These are phyloP conservation scores for Rhodotorula sp. DNA, from an alignment of 1,284 basidiomycete species.

Conservation along the genomic window DNA sequence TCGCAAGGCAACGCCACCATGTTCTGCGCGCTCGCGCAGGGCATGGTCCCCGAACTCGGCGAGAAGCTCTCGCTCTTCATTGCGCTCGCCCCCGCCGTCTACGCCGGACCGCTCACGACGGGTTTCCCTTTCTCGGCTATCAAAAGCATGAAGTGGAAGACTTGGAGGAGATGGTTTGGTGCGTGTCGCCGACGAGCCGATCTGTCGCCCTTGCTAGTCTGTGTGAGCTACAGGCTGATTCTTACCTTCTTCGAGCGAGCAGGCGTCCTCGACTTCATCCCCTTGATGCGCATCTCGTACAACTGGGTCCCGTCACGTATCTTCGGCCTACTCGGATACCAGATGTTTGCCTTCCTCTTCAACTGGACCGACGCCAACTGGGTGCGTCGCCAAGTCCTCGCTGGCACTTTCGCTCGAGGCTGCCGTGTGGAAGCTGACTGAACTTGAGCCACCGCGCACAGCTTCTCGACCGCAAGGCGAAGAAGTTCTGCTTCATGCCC, in stretches of 20 bases:
- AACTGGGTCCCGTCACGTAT: slow-evolving; percentile 56
- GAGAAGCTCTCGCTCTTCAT: slow-evolving; percentile 59
- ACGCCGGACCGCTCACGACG: slow-evolving; percentile 60
- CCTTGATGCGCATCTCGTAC: slow-evolving; percentile 62
- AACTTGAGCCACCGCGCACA: not conserved
- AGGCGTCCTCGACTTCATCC: slow-evolving; percentile 62
- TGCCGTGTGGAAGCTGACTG: not conserved
- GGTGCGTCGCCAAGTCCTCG: slow-evolving; percentile 47
- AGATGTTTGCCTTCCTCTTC: slow-evolving; percentile 64
- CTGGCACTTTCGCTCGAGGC: not conserved
- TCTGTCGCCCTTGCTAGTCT: no score
- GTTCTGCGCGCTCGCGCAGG: slow-evolving; percentile 54
- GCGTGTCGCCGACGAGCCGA: slow-evolving; percentile 6
- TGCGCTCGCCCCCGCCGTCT: slow-evolving; percentile 63
- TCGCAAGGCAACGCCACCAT: slow-evolving; percentile 61
- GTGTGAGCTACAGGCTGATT: no score
- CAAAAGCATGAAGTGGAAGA: slow-evolving; percentile 57
- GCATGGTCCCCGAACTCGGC: slow-evolving; percentile 60
- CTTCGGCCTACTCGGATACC: slow-evolving; percentile 54
- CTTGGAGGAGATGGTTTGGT: slow-evolving; percentile 61
- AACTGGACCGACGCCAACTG: slow-evolving; percentile 65
- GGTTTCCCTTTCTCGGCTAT: slow-evolving; percentile 60
- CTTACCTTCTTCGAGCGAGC: not conserved
- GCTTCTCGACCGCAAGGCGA: slow-evolving; percentile 58
- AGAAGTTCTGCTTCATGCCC: slow-evolving; percentile 66